Conservation (phyloP, 2,329 filamentous ascomycete species). For the Talaromyces rugulosus region DNA sequence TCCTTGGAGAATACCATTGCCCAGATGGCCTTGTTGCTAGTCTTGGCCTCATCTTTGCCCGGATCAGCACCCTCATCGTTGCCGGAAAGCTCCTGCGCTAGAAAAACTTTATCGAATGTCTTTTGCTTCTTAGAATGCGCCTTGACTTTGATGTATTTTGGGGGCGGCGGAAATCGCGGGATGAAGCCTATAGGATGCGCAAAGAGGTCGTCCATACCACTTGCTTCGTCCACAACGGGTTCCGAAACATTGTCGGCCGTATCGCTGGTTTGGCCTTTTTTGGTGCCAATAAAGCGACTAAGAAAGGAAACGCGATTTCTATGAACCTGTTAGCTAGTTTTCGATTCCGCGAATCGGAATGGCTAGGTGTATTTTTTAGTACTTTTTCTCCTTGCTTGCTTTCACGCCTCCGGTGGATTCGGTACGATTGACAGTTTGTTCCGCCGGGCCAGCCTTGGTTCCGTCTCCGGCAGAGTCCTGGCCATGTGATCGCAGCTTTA, state of each 20-base stretch:
- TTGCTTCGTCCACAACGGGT: conserved; percentile 56
- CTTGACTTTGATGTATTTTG: conserved; percentile 83
- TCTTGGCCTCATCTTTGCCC: conserved; percentile 14
- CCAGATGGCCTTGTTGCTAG: conserved; percentile 69
- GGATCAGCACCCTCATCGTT: conserved; percentile 38
- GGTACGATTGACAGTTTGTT: conserved; percentile 25
- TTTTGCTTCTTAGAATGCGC: conserved; percentile 73
- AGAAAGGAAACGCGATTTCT: conserved; percentile 90
- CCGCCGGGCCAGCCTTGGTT: conserved; percentile 21
- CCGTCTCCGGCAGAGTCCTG: conserved; percentile 32
- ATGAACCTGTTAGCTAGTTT: conserved; percentile 11
- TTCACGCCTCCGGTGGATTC: conserved; percentile 31
- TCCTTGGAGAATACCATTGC: conserved; percentile 89
- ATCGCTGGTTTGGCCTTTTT: conserved; percentile 58
- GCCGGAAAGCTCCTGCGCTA: conserved; percentile 84
- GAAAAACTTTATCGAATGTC: conserved; percentile 82
- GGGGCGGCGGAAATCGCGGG: conserved; percentile 81
- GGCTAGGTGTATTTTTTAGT: conserved; percentile 12
- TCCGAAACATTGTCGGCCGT: conserved; percentile 62
- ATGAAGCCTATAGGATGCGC: conserved; percentile 77
- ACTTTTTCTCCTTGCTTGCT: conserved; percentile 62
- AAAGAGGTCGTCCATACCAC: conserved; percentile 69
- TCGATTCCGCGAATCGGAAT: background rate
- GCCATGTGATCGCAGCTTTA: conserved; percentile 38
- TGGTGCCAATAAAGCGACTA: conserved; percentile 72